These are phyloP conservation scores for Aspergillus sp. DNA, from an alignment of 2,329 filamentous ascomycete species.

Conservation along the genomic window DNA sequence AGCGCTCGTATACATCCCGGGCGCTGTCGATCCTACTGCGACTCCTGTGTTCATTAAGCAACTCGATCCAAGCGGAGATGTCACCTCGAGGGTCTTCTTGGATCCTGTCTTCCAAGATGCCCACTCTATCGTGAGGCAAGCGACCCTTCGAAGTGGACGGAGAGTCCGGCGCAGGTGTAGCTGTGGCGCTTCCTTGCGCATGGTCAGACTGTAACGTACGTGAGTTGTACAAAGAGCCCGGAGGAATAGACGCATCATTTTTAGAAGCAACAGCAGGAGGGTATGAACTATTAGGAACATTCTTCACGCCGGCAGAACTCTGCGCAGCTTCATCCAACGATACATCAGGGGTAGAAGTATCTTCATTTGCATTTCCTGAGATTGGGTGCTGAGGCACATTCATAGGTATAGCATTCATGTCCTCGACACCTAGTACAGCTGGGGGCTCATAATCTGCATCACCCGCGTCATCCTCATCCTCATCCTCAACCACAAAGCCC, in stretches of 20 bases:
- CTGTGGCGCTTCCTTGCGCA: conserved; percentile 37
- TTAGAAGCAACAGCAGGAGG: conserved; percentile 48
- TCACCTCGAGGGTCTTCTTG: conserved; percentile 91
- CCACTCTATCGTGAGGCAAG: conserved; percentile 70
- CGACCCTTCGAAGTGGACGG: conserved; percentile 51
- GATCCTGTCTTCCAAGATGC: conserved; percentile 84
- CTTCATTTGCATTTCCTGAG: conserved; percentile 58
- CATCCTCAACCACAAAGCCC: conserved; percentile 64
- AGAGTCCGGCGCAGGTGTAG: conserved; percentile 44
- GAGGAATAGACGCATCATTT: conserved; percentile 38
- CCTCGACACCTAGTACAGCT: conserved; percentile 50
- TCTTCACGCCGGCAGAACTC: conserved; percentile 47
- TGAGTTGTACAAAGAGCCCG: conserved; percentile 38
- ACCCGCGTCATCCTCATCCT: conserved; percentile 56
- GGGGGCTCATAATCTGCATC: conserved; percentile 55
- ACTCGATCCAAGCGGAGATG: conserved; percentile 82
- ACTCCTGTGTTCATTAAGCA: conserved; percentile 81
- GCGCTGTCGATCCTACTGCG: conserved; percentile 80
- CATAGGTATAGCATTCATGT: conserved; percentile 49
- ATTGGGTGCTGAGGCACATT: conserved; percentile 53
- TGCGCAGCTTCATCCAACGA: conserved; percentile 59
- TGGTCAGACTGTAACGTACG: conserved; percentile 30
- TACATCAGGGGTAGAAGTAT: conserved; percentile 58
- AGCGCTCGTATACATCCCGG: conserved; percentile 77
- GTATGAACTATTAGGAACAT: conserved; percentile 53